A percentile compares a stretch with the other conserved stretches of the same genome.
Evolutionary conservation across 2,329 filamentous ascomycete species (phyloP).

Genomic region (Penicillium sp.): DNA sequence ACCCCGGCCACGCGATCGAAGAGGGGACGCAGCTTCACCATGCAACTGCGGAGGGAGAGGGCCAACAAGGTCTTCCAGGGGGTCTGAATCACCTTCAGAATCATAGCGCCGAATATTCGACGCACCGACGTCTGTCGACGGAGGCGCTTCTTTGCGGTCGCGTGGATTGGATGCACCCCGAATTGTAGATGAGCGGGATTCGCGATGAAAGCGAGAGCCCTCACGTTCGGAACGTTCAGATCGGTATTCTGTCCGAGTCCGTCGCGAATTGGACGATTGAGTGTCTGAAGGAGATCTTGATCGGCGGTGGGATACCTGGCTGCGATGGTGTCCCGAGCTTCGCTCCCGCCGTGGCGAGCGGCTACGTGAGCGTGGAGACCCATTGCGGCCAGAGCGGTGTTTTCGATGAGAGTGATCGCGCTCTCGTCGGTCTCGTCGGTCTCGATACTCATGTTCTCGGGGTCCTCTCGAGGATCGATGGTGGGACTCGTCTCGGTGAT

Average conservation of each 20-base stretch:
- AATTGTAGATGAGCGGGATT: background rate
- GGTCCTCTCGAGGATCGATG: slow-evolving; percentile 20
- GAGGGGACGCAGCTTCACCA: slow-evolving; percentile 41
- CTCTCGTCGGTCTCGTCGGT: slow-evolving; percentile 10
- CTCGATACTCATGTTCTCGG: slow-evolving; percentile 14
- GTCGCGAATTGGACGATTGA: slow-evolving; percentile 14
- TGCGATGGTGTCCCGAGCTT: slow-evolving; percentile 20
- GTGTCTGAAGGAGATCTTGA: slow-evolving; percentile 23
- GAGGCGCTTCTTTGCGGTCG: background rate
- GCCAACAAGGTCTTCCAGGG: slow-evolving; percentile 74
- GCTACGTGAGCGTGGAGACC: slow-evolving; percentile 18
- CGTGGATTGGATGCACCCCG: background rate
- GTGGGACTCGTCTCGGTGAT: slow-evolving; percentile 24
- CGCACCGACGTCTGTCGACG: background rate
- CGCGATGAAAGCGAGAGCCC: background rate
- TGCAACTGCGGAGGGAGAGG: slow-evolving; percentile 59
- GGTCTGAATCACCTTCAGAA: slow-evolving; percentile 60
- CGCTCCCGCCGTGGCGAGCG: slow-evolving; percentile 24
- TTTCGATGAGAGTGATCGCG: background rate
- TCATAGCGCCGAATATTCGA: slow-evolving; percentile 1
- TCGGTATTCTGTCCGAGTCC: slow-evolving; percentile 1
- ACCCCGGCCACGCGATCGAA: slow-evolving; percentile 70
- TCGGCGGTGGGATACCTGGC: slow-evolving; percentile 29
- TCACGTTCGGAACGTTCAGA: background rate
- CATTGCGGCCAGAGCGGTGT: too few relatives aligned